A percentile compares a stretch with the other conserved stretches of the same genome.
Evolutionary conservation across 2,329 filamentous ascomycete genomes (phyloP).

Genomic region (Colletotrichum incanum): DNA sequence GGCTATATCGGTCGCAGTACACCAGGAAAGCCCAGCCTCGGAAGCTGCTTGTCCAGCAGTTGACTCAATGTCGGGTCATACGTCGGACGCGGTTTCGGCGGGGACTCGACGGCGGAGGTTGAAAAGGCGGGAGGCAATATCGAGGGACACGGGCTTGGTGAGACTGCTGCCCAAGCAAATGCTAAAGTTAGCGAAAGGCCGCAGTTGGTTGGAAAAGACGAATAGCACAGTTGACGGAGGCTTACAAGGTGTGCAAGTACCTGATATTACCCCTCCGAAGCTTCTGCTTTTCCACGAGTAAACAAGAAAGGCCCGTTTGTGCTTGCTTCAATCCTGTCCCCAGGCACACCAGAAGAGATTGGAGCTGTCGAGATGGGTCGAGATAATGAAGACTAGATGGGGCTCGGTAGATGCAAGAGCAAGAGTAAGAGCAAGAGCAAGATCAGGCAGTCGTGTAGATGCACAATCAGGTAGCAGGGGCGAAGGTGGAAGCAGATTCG

Average conservation of each 20-base stretch:
- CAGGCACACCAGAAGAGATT: neutral
- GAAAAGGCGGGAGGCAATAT: constrained; percentile 11
- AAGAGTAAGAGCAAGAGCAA: constrained; percentile 8
- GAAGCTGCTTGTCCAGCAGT: constrained; percentile 38
- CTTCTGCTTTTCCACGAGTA: neutral
- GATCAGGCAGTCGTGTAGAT: neutral
- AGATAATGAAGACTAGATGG: constrained; percentile 11
- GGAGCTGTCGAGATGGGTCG: neutral
- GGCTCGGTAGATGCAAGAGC: neutral
- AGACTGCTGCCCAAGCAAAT: constrained; percentile 37
- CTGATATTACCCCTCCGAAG: neutral
- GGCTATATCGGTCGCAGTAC: constrained; percentile 34
- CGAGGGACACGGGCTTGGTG: constrained; percentile 15
- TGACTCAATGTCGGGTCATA: constrained; percentile 32
- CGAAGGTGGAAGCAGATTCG: neutral
- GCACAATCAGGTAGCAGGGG: neutral
- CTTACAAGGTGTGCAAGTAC: constrained; percentile 4
- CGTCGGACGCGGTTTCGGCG: constrained; percentile 15
- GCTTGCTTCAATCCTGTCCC: neutral
- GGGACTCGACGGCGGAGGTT: constrained; percentile 3
- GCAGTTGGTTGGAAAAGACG: neutral
- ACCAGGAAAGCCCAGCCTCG: constrained; percentile 18
- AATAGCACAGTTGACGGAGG: neutral
- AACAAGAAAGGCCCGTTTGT: neutral
- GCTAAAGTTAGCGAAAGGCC: constrained; percentile 22